Evolutionary conservation across 1,284 basidiomycete species (phyloP), one percentile per base, ranked within the genome.

Genomic region (Pulveroboletus ridleyi): DNA sequence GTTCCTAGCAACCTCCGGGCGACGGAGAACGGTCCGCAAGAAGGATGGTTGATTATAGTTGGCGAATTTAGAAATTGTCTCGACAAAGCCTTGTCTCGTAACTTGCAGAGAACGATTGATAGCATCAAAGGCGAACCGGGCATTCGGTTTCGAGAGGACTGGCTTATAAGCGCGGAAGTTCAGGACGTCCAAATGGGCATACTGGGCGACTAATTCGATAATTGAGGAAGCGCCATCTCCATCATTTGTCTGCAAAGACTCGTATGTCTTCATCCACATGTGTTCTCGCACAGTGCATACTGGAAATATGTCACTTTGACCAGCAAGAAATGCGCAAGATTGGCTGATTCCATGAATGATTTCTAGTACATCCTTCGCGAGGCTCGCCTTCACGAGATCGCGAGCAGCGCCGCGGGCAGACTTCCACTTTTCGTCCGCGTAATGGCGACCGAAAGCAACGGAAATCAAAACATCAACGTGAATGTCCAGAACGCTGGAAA

Each of bases 261-360:
- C 81, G 72, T 92, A 95, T 4, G 87, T 79, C 66, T 83, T 85
- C 57, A 78, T 80, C 95, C 95, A 97, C 39, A 94, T 76, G 56
- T 84, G 84, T 50, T 83, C 82, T 47, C 85, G 84, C 52, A 89
- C 78, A 22, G 76, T 69, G 56, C 84, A 79, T 29, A 70, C 69
- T 49, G 71, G 59, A 60, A 76, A 71, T 13, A 62, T 69, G 17
- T 67, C 61, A 14, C 62, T 64, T 53, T 73, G 73, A 42, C 76
- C 76, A 7, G 78, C 77, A 64, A 83, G 76, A 59, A 78, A 76
- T 42, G 71, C 72, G 64, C 79, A 83, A 39, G 87, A 73, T 20
- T 72, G 69, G 35, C 65, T 74, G 57, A 89, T 80, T 6, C 81
- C 72, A 44, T 72, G 58, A 9, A 71, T 70, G 33, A 87, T 76